Evolutionary conservation across 2,329 filamentous ascomycete species (phyloP), one percentile per base, ranked within the genome.

Genomic region (Penicillium rolfsii): DNA sequence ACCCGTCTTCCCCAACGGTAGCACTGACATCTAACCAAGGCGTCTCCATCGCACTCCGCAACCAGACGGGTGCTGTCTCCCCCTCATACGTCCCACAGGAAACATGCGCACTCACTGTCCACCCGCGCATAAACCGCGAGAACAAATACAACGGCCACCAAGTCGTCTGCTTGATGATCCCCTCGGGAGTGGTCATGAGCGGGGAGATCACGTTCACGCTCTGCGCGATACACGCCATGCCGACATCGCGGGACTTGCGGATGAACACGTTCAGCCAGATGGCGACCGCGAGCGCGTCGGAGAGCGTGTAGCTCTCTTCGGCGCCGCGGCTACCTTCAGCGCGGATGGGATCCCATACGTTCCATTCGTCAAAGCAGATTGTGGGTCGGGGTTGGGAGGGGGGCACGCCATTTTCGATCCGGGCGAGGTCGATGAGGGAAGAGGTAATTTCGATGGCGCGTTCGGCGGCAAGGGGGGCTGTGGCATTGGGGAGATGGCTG

Each of bases 351-450:
- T 91, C 89, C 90, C 90, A 93, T 8, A 93, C 89, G 73, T 93
- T 93, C 90, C 90, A 93, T 76, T 93, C 90, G 72, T 93, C 90
- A 72, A 93, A 93, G 80, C 90, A 93, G 73, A 93, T 91, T 55
- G 83, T 89, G 50, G 86, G 88, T 3, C 84, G 80, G 4, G 85
- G 84, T n/a, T 88, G 84, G 0, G 80, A 79, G 0, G 82, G 77
- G 0, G 88, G 83, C 0, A 78, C 72, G 7, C 70, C 68, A 74
- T 89, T 89, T 73, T 91, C 87, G 70, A 91, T 87, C 36, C 88
- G 82, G 0, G 90, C 90, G 1, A 93, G 84, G 72, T 93, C 89
- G 66, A 92, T 91, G 2, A 92, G 79, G 0, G 83, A 80, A 2
- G 85, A 85, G 2, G 88, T 83, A 65, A 91, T 88, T 72, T 91